These are phyloP conservation scores for Cordyceps cicadae DNA, from an alignment of 2,329 filamentous ascomycete species.

Conservation along the genomic window DNA sequence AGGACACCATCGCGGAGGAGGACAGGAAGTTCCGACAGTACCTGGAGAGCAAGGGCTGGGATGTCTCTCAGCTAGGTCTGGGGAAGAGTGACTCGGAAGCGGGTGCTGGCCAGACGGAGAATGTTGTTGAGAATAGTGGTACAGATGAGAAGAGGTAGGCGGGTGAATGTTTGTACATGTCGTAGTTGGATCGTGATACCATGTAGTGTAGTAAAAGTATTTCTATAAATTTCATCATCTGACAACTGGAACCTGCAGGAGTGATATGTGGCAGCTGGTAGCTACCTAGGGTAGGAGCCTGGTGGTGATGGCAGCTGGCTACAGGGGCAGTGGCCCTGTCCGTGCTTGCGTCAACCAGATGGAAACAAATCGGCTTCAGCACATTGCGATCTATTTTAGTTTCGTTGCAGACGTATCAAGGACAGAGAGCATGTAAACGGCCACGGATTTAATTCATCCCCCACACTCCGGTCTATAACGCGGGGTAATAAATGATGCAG, in stretches of 20 bases:
- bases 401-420: no score
- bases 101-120: neutral
- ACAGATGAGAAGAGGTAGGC: neutral
- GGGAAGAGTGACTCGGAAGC: conserved; percentile 21
- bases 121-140: neutral
- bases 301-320: no score
- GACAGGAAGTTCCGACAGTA: conserved; percentile 69
- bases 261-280: no score
- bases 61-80: conserved; percentile 50
- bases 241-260: no score
- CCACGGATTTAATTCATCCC: neutral
- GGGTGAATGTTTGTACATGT: neutral
- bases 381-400: no score
- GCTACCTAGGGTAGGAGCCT: no score
- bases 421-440: neutral
- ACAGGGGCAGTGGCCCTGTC: no score
- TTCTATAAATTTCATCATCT: no score
- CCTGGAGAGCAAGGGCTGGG: conserved; percentile 66
- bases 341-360: no score
- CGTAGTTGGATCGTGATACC: neutral
- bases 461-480: conserved; percentile 5
- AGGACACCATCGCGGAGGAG: conserved; percentile 76
- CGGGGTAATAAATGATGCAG: neutral
- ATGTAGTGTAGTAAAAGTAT: neutral
- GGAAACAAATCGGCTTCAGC: no score